Evolutionary conservation across 2,329 filamentous ascomycete species (phyloP), one percentile per base, ranked within the genome.

Genomic region (Ilyonectria robusta): DNA sequence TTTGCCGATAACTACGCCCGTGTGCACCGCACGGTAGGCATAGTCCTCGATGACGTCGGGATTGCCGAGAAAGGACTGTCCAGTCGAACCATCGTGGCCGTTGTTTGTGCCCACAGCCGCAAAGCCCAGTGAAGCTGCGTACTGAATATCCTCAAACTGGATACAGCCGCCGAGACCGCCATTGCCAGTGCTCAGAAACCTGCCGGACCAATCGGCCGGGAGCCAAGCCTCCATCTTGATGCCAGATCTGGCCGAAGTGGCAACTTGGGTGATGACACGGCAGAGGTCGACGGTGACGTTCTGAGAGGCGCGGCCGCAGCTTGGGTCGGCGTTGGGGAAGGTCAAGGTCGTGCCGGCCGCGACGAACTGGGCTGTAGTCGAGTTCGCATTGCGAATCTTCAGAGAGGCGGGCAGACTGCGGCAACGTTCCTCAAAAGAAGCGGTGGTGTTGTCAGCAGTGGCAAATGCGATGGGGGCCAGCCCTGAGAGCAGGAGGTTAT

Each of bases 91-190:
- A 65, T 85, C 83, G 65, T 86, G 84, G 9, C 84, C 84, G 50
- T 83, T 84, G 69, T 86, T 86, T 2, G 84, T 80, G 5, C 82
- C 84, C n/a, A 86, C 80, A 0, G 79, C 76, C 2, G 83, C 79
- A 62, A 86, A 86, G 0, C 83, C 83, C 11, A 81, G 76, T 1
- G 76, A 72, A 4, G 79, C 74, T 3, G 79, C 79, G 55, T 85
- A 85, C 0, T 80, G 80, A 13, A 86, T 71, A 57, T 84, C 82
- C 54, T 81, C 78, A 54, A 85, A 85, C 67, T 82, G 79, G 37
- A 86, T 83, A 63, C 85, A 86, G 10, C 84, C 83, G 53, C 79
- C 80, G 13, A 84, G 73, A 6, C 84, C 84, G 3, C 84, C 84
- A 60, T 86, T 86, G 4, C 84, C 84, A 1, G 83, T 84, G 35